Percentiles rank a stretch among this genome's conserved stretches.
phyloP scores from a whole-genome alignment of 805 yeast genomes.

The Zygosaccharomyces bisporus region DNA sequence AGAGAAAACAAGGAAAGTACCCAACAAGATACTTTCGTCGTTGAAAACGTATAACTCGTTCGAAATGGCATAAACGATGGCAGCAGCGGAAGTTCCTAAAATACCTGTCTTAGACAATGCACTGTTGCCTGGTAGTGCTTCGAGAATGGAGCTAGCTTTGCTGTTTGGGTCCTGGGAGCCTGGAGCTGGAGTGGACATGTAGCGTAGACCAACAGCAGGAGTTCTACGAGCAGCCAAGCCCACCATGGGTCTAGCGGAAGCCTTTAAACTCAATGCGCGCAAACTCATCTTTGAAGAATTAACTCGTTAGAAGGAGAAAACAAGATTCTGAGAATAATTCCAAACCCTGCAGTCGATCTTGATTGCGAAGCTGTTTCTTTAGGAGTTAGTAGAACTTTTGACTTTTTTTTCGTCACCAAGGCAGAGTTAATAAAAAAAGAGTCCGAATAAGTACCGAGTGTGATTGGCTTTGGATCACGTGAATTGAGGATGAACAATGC shows the following conservation, averaged over 20 bases:
- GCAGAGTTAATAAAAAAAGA: background rate
- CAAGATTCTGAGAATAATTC: background rate
- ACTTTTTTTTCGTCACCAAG: background rate
- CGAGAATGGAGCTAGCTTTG: constrained; percentile 85
- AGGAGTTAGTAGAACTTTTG: background rate
- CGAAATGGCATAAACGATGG: constrained; percentile 88
- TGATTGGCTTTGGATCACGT: constrained; percentile 25
- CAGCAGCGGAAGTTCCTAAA: constrained; percentile 92
- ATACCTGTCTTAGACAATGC: constrained; percentile 89
- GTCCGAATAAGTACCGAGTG: constrained; percentile 1
- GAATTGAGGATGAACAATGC: constrained; percentile 5
- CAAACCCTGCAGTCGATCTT: background rate
- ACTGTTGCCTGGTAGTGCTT: constrained; percentile 89
- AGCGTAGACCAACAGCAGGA: constrained; percentile 51
- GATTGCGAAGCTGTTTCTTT: background rate
- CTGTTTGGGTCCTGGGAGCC: constrained; percentile 70
- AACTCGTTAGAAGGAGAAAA: background rate
- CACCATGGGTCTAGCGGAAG: constrained; percentile 25
- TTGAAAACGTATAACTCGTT: constrained; percentile 89
- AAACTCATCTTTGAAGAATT: constrained; percentile 24
- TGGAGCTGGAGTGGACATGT: constrained; percentile 55
- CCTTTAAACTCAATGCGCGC: constrained; percentile 30
- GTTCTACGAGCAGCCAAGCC: constrained; percentile 26
- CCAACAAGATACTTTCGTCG: constrained; percentile 85
- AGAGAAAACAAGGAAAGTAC: constrained; percentile 73